Conservation (phyloP, 495 filamentous ascomycete species). For the Apodospora peruviana region DNA sequence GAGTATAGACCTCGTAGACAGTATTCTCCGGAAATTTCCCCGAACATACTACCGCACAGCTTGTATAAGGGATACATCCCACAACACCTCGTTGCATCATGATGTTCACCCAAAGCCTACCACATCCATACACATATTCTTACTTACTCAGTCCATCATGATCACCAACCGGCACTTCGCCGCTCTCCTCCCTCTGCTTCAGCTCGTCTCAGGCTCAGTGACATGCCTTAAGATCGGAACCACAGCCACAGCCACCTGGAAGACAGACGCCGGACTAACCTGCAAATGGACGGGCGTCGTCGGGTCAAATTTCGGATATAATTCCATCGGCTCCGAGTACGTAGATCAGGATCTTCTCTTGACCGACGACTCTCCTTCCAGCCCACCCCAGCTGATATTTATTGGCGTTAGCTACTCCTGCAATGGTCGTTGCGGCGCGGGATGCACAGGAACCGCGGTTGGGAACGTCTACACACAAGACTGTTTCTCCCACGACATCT, state of each 20-base stretch:
- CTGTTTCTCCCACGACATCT: constrained; percentile 7
- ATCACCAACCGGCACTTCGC: not conserved
- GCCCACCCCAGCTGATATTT: not conserved
- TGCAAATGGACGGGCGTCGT: constrained; percentile 5
- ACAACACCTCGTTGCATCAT: not conserved
- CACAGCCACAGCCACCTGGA: constrained; percentile 3
- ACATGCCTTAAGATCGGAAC: constrained; percentile 3
- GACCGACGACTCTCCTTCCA: too few species aligned
- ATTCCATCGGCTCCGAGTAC: constrained; percentile 1
- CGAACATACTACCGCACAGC: not conserved
- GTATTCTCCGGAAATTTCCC: not conserved
- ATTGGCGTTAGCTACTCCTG: constrained; percentile 3
- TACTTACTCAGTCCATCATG: not conserved
- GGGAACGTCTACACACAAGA: constrained; percentile 7
- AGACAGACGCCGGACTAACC: not conserved
- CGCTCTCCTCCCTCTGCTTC: not conserved
- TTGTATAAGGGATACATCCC: not conserved
- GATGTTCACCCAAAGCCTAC: not conserved
- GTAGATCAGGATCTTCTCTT: too few species aligned
- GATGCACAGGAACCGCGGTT: constrained; percentile 1
- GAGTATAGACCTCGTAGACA: not conserved
- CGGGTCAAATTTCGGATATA: constrained; percentile 1
- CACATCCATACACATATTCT: not conserved
- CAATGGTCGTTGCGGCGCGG: constrained; percentile 4
- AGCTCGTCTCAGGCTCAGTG: not conserved